Conservation (phyloP, 345 rosid genomes). For the Cochlearia excelsa region DNA sequence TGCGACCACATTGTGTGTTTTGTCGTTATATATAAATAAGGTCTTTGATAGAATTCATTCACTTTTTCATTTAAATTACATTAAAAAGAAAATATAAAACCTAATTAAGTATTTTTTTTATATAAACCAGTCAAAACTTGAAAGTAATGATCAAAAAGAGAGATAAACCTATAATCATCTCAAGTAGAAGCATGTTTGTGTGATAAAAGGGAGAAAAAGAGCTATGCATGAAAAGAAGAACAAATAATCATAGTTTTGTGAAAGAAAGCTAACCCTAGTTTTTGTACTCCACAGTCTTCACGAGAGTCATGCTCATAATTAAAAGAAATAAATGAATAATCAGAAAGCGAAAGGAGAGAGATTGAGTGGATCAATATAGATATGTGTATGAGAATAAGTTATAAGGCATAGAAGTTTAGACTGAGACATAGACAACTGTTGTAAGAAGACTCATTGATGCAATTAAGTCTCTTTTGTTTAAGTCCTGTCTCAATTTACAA, state of each 20-base stretch:
- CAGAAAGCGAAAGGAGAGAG: constrained; percentile 30
- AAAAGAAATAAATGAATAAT: constrained; percentile 1
- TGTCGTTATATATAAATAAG: neutral
- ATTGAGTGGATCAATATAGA: constrained; percentile 29
- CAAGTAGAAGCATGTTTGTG: constrained; percentile 21
- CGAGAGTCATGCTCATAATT: neutral
- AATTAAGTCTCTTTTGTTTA: constrained; percentile 36
- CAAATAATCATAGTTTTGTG: constrained; percentile 25
- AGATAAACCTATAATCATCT: constrained; percentile 10
- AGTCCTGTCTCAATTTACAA: constrained; percentile 27
- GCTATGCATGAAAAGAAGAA: constrained; percentile 31
- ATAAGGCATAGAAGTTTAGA: constrained; percentile 9
- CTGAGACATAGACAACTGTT: constrained; percentile 36
- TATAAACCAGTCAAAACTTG: constrained; percentile 24
- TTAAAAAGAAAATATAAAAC: neutral
- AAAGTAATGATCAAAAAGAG: constrained; percentile 16
- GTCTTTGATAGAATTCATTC: too few relatives aligned
- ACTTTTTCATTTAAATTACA: neutral
- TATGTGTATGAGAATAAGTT: constrained; percentile 33
- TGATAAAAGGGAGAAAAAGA: constrained; percentile 30
- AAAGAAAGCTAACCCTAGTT: constrained; percentile 32
- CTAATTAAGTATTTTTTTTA: neutral
- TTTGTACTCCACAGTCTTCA: constrained; percentile 22
- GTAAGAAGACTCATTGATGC: constrained; percentile 35
- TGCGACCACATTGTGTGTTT: constrained; percentile 16